Evolutionary conservation across 2,329 filamentous ascomycete species (phyloP).

Genomic region (Aspergillus proliferans): DNA sequence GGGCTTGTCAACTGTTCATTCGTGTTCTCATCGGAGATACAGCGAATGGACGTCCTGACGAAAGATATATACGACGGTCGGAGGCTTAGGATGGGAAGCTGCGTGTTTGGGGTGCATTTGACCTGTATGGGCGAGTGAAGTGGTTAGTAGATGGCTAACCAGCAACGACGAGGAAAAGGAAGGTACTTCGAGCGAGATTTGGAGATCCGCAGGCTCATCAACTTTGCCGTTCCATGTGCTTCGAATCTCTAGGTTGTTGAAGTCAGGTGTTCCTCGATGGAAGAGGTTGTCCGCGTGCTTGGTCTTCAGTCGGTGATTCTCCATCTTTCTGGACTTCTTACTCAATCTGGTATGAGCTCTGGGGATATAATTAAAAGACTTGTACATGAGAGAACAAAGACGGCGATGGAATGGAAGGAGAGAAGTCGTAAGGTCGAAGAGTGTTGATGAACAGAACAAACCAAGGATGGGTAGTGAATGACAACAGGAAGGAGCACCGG

Average conservation of each 20-base stretch:
- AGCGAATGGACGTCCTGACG: constrained; percentile 6
- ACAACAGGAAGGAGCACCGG: constrained; percentile 5
- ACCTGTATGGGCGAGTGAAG: constrained; percentile 13
- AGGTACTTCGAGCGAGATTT: constrained; percentile 26
- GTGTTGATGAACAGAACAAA: too few species aligned
- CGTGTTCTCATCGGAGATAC: constrained; percentile 1
- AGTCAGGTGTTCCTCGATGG: constrained; percentile 8
- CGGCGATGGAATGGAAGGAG: neutral
- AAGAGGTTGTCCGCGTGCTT: neutral
- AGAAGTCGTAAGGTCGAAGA: neutral
- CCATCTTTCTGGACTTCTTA: too few species aligned
- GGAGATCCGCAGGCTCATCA: constrained; percentile 17
- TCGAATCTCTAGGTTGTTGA: constrained; percentile 24
- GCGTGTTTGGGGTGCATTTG: constrained; percentile 15
- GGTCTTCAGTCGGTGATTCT: too few species aligned
- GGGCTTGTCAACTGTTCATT: neutral
- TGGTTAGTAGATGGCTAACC: neutral
- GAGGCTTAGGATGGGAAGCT: constrained; percentile 17
- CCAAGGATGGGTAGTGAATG: neutral
- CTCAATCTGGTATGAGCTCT: too few species aligned
- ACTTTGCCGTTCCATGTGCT: constrained; percentile 26
- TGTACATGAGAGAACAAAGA: too few species aligned
- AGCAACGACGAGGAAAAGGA: neutral
- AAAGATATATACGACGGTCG: constrained; percentile 7
- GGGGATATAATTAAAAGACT: too few species aligned